Conservation (phyloP, 108 stramenopile genomes). For the Seminavis robusta region DNA sequence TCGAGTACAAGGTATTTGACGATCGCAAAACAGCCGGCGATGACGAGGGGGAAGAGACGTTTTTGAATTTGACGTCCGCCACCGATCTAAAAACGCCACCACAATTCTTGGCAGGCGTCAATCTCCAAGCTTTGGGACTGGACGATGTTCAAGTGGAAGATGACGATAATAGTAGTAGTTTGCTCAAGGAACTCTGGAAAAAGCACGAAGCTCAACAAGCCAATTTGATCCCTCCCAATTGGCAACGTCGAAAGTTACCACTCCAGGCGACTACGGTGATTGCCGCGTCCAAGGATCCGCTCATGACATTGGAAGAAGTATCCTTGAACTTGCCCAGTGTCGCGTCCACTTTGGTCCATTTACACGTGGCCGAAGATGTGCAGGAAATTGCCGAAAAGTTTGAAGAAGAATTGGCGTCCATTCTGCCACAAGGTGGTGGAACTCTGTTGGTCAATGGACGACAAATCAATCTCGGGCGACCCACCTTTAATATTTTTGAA, state of each 20-base stretch:
- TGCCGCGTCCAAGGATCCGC: slow-evolving; percentile 36
- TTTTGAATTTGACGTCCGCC: slow-evolving; percentile 1
- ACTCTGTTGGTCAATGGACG: slow-evolving; percentile 71
- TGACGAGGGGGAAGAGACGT: slow-evolving; percentile 11
- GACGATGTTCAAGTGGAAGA: neutral
- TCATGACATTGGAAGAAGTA: slow-evolving; percentile 68
- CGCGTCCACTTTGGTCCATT: slow-evolving; percentile 73
- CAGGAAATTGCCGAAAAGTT: slow-evolving; percentile 29
- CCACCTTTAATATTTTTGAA: slow-evolving; percentile 85
- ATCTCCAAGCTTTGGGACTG: neutral
- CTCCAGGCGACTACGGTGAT: slow-evolving; percentile 76
- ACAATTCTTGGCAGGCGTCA: slow-evolving; percentile 15
- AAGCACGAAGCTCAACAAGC: slow-evolving; percentile 41
- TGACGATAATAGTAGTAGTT: neutral
- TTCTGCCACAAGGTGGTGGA: slow-evolving; percentile 38
- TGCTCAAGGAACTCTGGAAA: slow-evolving; percentile 40
- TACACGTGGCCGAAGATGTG: slow-evolving; percentile 31
- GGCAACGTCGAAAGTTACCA: slow-evolving; percentile 73
- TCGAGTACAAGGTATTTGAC: slow-evolving; percentile 55
- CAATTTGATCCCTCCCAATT: slow-evolving; percentile 66
- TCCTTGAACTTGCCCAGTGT: slow-evolving; percentile 78
- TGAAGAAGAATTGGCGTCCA: slow-evolving; percentile 35
- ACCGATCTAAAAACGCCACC: neutral
- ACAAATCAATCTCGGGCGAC: slow-evolving; percentile 51
- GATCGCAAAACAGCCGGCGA: slow-evolving; percentile 6